Base-by-base conservation (phyloP, 352 stramenopile genomes). In the Albugo candida region DNA sequence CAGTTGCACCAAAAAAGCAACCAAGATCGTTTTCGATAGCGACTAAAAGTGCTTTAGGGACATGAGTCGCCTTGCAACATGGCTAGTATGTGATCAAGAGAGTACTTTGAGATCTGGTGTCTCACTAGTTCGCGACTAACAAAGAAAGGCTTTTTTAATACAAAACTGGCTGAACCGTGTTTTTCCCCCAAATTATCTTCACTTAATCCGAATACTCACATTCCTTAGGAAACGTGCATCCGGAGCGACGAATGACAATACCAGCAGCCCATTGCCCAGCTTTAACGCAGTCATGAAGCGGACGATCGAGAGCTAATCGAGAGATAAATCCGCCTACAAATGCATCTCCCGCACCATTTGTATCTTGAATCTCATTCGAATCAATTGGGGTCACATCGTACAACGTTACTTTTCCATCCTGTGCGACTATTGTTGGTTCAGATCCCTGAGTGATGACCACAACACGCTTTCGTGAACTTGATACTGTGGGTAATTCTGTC, bases 321-420 rank as follows among this genome's bases (percentile, higher is more conserved):
- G 92, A 87, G 41, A 98, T 68, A 61, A 99, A 99, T 49, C 95
- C 95, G 44, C 95, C 95, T 5, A 99, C 95, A 61, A 99, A 99
- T 48, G 95, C 94, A 69, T 99, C 95, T 42, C 95, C 95, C 16
- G 95, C 95, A 43, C 95, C 95, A 67, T 99, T 99, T 36, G 94
- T 98, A 71, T 99, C 95, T n/a, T 99, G 83, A 31, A 99, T 84
- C 40, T 95, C 58, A 34, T 86, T 77, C 43, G 82, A 73, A 8
- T 64, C 60, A 36, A 99, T 69, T 52, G 68, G 63, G 2, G 68
- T 65, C 31, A 99, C 94, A n/a, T 79, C 60, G 70, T 94, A 98
- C 50, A 81, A 69, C 40, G 70, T 79, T 14, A 98, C 70, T 38
- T 85, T 77, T 52, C 95, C 95, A 52, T 97, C 64, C 56, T 75